Percentiles rank a stretch among this genome's conserved stretches.
phyloP scores from a whole-genome alignment of 148 eudicot species.

The Camellia japonica region DNA sequence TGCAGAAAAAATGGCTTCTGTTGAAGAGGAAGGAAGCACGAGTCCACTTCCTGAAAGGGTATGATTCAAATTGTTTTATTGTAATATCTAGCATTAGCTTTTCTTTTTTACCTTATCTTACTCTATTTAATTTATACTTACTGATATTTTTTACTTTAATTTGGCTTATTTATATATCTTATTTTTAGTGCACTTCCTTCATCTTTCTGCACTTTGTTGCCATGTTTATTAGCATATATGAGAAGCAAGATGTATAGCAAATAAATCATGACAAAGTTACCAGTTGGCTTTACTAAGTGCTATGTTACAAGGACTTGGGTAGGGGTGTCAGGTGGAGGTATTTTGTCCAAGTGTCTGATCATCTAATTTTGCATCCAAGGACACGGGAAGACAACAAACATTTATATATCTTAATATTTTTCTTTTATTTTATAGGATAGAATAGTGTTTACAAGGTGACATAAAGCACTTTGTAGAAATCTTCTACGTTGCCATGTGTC shows the following conservation, averaged over 20 bases:
- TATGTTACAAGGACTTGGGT: too few species aligned
- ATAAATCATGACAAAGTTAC: background rate
- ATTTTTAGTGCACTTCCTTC: background rate
- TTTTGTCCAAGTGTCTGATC: too few species aligned
- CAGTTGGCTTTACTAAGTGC: background rate
- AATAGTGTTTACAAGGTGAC: too few species aligned
- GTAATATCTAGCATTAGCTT: too few species aligned
- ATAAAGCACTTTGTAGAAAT: too few species aligned
- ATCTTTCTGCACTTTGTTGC: background rate
- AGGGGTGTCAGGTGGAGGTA: too few species aligned
- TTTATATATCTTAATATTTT: too few species aligned
- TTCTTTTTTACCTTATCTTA: background rate
- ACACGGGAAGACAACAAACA: too few species aligned
- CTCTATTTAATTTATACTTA: background rate
- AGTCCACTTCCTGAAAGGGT: constrained; percentile 43
- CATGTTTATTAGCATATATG: background rate
- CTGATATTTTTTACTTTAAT: background rate
- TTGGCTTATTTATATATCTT: background rate
- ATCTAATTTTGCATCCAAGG: too few species aligned
- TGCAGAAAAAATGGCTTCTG: constrained; percentile 25
- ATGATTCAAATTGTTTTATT: background rate
- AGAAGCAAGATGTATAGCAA: background rate
- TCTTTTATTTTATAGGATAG: too few species aligned
- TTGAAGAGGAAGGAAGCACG: constrained; percentile 36
- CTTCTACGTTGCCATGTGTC: too few species aligned